Conservation (phyloP, 2,329 filamentous ascomycete species). For the Phialocephala sp. region DNA sequence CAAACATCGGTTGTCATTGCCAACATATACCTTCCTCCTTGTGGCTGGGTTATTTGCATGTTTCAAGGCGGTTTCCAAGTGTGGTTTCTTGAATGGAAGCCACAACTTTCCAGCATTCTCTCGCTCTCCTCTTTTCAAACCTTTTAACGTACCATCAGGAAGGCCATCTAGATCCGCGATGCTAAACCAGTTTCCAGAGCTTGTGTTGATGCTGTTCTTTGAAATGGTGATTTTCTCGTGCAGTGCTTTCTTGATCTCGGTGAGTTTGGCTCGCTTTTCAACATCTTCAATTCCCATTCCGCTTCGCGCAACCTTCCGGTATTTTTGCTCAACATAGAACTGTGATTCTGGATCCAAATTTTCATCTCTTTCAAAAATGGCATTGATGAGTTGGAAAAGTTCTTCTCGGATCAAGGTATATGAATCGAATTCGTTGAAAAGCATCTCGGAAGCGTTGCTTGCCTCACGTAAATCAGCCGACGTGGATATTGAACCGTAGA, state of each 20-base stretch:
- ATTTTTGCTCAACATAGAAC: constrained; percentile 74
- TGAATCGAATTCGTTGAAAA: constrained; percentile 75
- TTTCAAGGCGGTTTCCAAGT: constrained; percentile 53
- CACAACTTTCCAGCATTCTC: constrained; percentile 52
- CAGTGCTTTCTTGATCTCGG: not conserved
- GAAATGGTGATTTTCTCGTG: not conserved
- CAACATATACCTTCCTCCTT: constrained; percentile 41
- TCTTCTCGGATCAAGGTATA: constrained; percentile 81
- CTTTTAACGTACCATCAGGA: constrained; percentile 53
- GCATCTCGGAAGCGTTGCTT: constrained; percentile 73
- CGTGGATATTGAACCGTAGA: constrained; percentile 63
- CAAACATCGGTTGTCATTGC: constrained; percentile 49
- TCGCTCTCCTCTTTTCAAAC: constrained; percentile 52
- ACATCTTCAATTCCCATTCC: constrained; percentile 53
- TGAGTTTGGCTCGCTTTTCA: not conserved
- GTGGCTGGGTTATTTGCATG: constrained; percentile 47
- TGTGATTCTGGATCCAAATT: constrained; percentile 70
- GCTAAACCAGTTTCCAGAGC: constrained; percentile 54
- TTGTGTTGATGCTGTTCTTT: not conserved
- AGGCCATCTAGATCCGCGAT: constrained; percentile 53
- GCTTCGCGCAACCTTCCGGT: constrained; percentile 75
- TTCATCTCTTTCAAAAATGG: constrained; percentile 58
- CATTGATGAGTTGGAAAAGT: constrained; percentile 68
- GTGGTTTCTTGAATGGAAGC: constrained; percentile 56
- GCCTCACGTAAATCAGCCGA: constrained; percentile 71